Evolutionary conservation across 805 yeast genomes (phyloP).

Genomic region (Schizosaccharomyces octosporus): DNA sequence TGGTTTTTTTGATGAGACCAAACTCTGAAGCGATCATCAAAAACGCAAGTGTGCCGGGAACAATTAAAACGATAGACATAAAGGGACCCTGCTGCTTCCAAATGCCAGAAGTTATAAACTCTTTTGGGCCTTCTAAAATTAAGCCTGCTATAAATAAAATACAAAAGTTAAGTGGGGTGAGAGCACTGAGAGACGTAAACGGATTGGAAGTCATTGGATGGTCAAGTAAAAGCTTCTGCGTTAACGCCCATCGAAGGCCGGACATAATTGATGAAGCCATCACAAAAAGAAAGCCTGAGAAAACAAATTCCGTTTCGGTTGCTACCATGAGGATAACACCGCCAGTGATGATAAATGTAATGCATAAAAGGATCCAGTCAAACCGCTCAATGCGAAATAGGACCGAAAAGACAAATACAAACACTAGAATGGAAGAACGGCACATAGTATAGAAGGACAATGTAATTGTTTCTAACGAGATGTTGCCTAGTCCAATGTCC

Average conservation of each 20-base stretch:
- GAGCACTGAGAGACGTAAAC: conserved; percentile 53
- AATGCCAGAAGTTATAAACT: conserved; percentile 28
- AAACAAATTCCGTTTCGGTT: conserved; percentile 8
- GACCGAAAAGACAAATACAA: conserved; percentile 73
- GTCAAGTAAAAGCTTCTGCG: conserved; percentile 51
- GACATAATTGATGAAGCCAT: conserved; percentile 56
- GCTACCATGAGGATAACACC: conserved; percentile 78
- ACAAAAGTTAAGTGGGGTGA: conserved; percentile 64
- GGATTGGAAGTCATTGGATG: conserved; percentile 39
- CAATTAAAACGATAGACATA: conserved; percentile 33
- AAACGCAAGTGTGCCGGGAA: conserved; percentile 76
- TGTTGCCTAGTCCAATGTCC: conserved; percentile 82
- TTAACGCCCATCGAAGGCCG: conserved; percentile 86
- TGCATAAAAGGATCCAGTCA: conserved; percentile 37
- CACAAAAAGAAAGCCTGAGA: conserved; percentile 48
- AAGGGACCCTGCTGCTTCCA: conserved; percentile 31
- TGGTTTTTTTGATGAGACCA: conserved; percentile 54
- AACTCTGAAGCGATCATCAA: conserved; percentile 72
- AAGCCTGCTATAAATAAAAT: conserved; percentile 38
- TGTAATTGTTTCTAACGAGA: conserved; percentile 54
- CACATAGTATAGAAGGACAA: conserved; percentile 59
- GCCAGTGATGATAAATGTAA: conserved; percentile 52
- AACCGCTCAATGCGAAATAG: conserved; percentile 54
- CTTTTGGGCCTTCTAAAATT: conserved; percentile 39
- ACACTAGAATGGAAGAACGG: conserved; percentile 66